Conservation (phyloP, 2,329 filamentous ascomycete species). For the Fusarium sp. region DNA sequence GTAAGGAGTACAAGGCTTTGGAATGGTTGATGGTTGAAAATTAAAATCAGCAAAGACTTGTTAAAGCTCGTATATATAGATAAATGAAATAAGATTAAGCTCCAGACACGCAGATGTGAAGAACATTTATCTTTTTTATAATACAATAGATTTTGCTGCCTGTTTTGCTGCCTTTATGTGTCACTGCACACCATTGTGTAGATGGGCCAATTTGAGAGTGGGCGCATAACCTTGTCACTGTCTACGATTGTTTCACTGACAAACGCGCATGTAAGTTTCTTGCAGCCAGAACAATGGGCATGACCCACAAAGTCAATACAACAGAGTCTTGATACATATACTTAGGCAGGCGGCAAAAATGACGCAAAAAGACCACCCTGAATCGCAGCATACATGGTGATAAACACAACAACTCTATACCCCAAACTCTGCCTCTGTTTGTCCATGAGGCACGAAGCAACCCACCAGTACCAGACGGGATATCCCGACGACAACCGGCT, state of each 20-base stretch:
- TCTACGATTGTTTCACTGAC: not conserved
- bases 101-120: not conserved
- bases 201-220: not conserved
- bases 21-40: not conserved
- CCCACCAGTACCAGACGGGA: slow-evolving; percentile 88
- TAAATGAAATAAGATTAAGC: not conserved
- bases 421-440: slow-evolving; percentile 52
- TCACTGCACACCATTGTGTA: not conserved
- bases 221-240: not conserved
- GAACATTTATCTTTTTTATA: not conserved
- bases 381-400: slow-evolving; percentile 84
- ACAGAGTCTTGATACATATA: not conserved
- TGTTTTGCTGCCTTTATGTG: not conserved
- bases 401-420: slow-evolving; percentile 69
- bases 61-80: not conserved
- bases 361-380: slow-evolving; percentile 88
- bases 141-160: not conserved
- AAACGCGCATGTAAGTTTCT: not conserved
- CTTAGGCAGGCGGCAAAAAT: slow-evolving; percentile 88
- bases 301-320: not conserved
- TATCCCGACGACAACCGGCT: slow-evolving; percentile 90
- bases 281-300: not conserved
- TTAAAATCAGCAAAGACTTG: not conserved
- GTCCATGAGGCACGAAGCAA: slow-evolving; percentile 67
- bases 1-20: not conserved